These are phyloP conservation scores for Triticum monococcum DNA, from an alignment of 176 grass and related monocot species.

Conservation along the genomic window DNA sequence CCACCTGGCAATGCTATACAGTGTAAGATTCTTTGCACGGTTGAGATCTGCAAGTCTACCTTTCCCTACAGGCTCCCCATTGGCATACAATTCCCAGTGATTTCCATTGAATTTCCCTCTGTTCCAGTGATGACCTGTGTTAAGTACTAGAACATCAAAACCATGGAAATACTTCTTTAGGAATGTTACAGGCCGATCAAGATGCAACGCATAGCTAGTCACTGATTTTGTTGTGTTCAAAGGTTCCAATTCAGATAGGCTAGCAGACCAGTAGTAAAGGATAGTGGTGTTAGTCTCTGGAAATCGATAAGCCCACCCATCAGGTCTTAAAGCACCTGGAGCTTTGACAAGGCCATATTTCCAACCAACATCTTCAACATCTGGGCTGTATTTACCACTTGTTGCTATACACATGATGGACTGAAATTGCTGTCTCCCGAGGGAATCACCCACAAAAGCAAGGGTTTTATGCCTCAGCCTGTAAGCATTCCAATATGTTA, in stretches of 20 bases:
- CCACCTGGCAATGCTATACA: constrained; percentile 76
- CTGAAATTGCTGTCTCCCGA: constrained; percentile 97
- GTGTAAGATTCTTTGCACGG: constrained; percentile 73
- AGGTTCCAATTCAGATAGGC: constrained; percentile 83
- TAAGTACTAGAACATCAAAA: constrained; percentile 86
- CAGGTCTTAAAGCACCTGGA: constrained; percentile 75
- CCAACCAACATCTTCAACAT: constrained; percentile 74
- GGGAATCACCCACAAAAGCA: constrained; percentile 95
- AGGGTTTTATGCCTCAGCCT: constrained; percentile 86
- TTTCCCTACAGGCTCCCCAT: constrained; percentile 50
- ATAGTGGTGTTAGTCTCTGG: constrained; percentile 78
- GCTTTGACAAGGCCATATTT: constrained; percentile 82
- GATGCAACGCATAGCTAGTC: constrained; percentile 76
- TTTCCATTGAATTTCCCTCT: constrained; percentile 93
- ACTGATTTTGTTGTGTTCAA: constrained; percentile 48
- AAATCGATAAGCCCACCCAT: constrained; percentile 93
- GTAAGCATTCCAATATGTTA: constrained; percentile 32
- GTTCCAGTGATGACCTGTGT: constrained; percentile 99
- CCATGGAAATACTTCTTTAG: constrained; percentile 63
- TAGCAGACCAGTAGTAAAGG: constrained; percentile 98
- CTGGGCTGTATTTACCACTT: constrained; percentile 61
- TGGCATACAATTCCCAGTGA: constrained; percentile 72
- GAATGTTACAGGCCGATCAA: constrained; percentile 86
- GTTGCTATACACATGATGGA: constrained; percentile 93
- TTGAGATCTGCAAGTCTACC: constrained; percentile 49